Base-by-base conservation (phyloP, 1,139 yeast genomes). In the Suhomyces wounanorum region DNA sequence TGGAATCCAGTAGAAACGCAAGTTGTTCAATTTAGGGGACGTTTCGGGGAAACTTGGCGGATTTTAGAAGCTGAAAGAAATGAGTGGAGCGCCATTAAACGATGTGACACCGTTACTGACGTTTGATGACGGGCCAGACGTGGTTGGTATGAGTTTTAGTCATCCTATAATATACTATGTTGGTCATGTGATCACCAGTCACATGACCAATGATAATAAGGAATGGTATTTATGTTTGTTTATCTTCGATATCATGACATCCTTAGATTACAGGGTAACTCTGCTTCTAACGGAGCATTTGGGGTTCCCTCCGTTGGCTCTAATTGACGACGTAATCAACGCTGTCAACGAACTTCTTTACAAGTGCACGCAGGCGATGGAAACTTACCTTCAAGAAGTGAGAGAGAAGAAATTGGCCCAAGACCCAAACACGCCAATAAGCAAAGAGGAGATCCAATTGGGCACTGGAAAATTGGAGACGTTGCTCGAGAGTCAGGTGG, bases 391-490 rank as follows among this genome's bases (percentile, higher is more conserved):
- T 26, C 60, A 62, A 44, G 79, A 75, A 45, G 73, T 49, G 51
- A 54, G 56, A 65, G 52, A 56, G 57, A 48, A 51, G 55, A 57
- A 54, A 45, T 51, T 49, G 38, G 48, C 28, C 51, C 54, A 36
- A 58, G 50, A 43, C 31, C 44, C 36, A 9, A 58, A 55, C 28
- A 54, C 52, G 13, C 51, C 59, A 18, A 44, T 54, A 17, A 35
- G 51, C 21, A 47, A 50, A 11, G 58, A 73, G 11, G 96, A 89
- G 60, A 84, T 90, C 8, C 82, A 81, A 53, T 60, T 79, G 17
- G 97, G 97, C 0, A 85, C 95, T 0, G 95, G 89, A 1, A 85
- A 87, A 60, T 70, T 92, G 43, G 97, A 91, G 61, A 84, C 94
- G 0, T 68, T 89, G 40, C 64, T 92, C 51, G 96, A 89, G 61